Base-by-base conservation (phyloP, 2,329 filamentous ascomycete species). In the Huntiella abstrusa region DNA sequence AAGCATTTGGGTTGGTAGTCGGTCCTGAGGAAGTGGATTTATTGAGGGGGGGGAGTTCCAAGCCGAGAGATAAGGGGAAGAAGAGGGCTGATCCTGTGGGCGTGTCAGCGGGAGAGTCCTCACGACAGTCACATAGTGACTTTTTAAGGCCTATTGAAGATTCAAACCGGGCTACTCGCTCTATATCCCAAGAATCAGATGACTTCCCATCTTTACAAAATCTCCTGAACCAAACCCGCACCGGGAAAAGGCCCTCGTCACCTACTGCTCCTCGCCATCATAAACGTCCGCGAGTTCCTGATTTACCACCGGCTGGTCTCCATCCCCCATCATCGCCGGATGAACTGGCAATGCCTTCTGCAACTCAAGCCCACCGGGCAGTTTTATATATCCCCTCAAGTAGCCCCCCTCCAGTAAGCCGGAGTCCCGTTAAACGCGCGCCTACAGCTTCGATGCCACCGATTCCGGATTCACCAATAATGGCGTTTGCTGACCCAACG, bases 1-100 rank as follows among this genome's bases (percentile, higher is more conserved):
- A 60, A 42, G 61, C 64, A 43, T n/a, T 50, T 13, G 53, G 49
- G 38, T 44, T 48, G 33, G 45, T 51, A 39, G 52, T 43, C 42
- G 47, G 50, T 4, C 41, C 38, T n/a, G 43, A 46, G 17, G 43
- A 49, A 33, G 16, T 52, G 5, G 42, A 47, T 28, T 47, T 50
- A 4, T 39, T 47, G n/a, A 28, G 22, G 8, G 22, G 22, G 8
- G 22, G 10, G 6, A 28, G 22, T 28, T 43, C 46, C 6, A 44
- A 43, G 22, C 22, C 22, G 22, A 28, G 22, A 10, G 22, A 28
- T 28, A 28, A 28, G 22, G 22, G 22, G 22, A 28, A 28, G 22
- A 28, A 2, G 22, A 28, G 22, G 8, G 22, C 22, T 28, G 22
- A 28, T 28, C 22, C 22, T 28, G 22, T 28, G 22, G 7, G 22